Conservation (phyloP, 768 basidiomycete genomes). For the Wakefieldia striispora region DNA sequence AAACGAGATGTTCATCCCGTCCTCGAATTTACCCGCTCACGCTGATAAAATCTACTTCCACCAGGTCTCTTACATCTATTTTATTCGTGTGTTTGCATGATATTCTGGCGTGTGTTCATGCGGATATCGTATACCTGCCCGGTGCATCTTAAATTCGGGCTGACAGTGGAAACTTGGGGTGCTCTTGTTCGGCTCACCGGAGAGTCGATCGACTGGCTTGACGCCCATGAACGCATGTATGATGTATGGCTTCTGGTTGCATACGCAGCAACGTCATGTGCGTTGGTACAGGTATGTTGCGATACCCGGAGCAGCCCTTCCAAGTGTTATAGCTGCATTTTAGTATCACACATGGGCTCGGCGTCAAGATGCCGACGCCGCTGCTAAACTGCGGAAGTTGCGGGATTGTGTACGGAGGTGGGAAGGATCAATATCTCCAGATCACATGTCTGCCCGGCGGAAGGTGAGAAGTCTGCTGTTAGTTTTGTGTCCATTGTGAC, state of each 20-base stretch:
- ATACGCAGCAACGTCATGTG: slow-evolving; percentile 85
- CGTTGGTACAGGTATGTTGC: slow-evolving; percentile 77
- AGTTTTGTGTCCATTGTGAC: neutral
- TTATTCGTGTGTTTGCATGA: slow-evolving; percentile 89
- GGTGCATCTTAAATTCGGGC: slow-evolving; percentile 80
- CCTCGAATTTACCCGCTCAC: slow-evolving; percentile 1
- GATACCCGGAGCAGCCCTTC: neutral
- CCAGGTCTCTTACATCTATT: slow-evolving; percentile 84
- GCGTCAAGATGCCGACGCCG: slow-evolving; percentile 72
- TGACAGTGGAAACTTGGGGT: slow-evolving; percentile 81
- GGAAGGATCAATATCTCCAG: slow-evolving; percentile 84
- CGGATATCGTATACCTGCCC: slow-evolving; percentile 93
- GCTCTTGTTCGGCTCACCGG: slow-evolving; percentile 68
- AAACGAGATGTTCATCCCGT: neutral
- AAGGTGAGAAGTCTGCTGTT: slow-evolving; percentile 52
- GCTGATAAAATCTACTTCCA: neutral
- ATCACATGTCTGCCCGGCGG: slow-evolving; percentile 92
- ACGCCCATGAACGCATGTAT: slow-evolving; percentile 73
- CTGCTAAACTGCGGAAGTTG: slow-evolving; percentile 70
- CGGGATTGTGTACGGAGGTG: slow-evolving; percentile 84
- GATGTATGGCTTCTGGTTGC: slow-evolving; percentile 87
- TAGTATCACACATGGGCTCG: slow-evolving; percentile 95
- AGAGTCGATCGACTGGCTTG: slow-evolving; percentile 88
- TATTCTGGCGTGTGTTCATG: slow-evolving; percentile 99
- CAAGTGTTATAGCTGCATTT: slow-evolving; percentile 7